Evolutionary conservation across 2,329 filamentous ascomycete genomes (phyloP), one percentile per base, ranked within the genome.

Genomic region (Hypoxylon sp.): DNA sequence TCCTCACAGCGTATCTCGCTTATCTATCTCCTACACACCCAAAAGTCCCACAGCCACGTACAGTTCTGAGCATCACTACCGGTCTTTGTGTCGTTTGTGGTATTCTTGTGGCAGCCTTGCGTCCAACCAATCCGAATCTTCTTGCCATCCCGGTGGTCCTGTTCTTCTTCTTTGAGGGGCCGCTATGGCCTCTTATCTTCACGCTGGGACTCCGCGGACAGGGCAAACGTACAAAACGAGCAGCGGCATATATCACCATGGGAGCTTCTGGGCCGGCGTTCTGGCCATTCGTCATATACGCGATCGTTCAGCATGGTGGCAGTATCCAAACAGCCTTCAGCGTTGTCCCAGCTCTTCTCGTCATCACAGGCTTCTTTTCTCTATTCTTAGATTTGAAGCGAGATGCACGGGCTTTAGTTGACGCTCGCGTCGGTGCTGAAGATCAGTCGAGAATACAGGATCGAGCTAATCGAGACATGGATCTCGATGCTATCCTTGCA

Each of bases 121-220:
- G 75, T 2, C 80, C 80, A 2, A 56, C 69, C 1, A 79, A 85
- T 60, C 79, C 84, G 0, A 83, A 87, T 67, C 69, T 85, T 0
- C 75, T 88, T 22, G 79, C 82, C 22, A 81, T 87, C n/a, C 89
- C 92, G 68, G 80, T 91, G 2, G 82, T 89, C 38, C 72, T 94
- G 26, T 91, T 91, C 68, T 89, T 93, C 69, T 93, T 96, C 77
- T 93, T 92, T 73, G 92, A 95, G 76, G 91, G 90, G 0, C 92
- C 93, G 53, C 87, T 93, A 71, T 97, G 92, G 83, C 93, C 93
- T 0, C 88, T 94, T 1, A 89, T 96, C 64, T 93, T 93, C 70
- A 89, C 91, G 2, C 84, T 96, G 11, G 91, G 91, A 2, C 89
- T 97, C 63, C 87, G 92, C 2, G 93, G 93, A 0, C 86, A 96